Evolutionary conservation across 2,329 filamentous ascomycete species (phyloP), one percentile per base, ranked within the genome.

Genomic region (Monilinia aucupariae): DNA sequence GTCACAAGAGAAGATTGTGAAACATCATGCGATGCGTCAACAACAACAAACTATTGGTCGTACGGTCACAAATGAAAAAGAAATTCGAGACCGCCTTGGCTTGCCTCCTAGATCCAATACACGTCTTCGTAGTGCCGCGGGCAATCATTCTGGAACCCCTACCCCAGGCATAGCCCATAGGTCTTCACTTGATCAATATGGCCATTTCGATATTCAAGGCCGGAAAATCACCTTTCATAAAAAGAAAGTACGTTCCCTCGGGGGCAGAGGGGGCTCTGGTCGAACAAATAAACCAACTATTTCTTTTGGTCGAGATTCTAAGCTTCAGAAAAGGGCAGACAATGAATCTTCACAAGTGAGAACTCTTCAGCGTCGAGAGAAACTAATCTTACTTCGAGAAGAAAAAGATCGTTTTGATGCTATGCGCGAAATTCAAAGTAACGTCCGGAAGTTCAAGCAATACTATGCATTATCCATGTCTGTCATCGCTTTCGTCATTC

Each of bases 401-500:
- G 81, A 83, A 67, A 84, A 81, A 61, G 84, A 86, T 65, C 78
- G 84, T 0, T 88, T 88, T 68, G 76, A 85, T 37, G 81, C 83
- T 0, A 88, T 90, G 87, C 81, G 87, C 20, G 76, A 77, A 25
- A 88, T 90, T 37, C 86, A 73, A 59, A 71, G 76, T 1, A 78
- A 81, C n/a, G 86, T 85, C 0, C 75, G 76, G 6, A 78, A 77
- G 13, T 88, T 85, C 75, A 85, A 85, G 66, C 81, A 80, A 55
- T 89, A 85, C 79, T 84, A 79, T 65, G 80, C 82, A 2, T 76
- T 90, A 0, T 74, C 76, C 2, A 78, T 85, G 69, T 87, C 85
- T 0, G 70, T 86, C 3, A 71, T 81, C 2, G 81, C 82, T 0
- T 90, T 89, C 64, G 78, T 78, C 0, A 74, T 86, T 1, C 78